These are phyloP conservation scores for Pythium chondricola DNA, from an alignment of 352 stramenopile species.

Conservation along the genomic window DNA sequence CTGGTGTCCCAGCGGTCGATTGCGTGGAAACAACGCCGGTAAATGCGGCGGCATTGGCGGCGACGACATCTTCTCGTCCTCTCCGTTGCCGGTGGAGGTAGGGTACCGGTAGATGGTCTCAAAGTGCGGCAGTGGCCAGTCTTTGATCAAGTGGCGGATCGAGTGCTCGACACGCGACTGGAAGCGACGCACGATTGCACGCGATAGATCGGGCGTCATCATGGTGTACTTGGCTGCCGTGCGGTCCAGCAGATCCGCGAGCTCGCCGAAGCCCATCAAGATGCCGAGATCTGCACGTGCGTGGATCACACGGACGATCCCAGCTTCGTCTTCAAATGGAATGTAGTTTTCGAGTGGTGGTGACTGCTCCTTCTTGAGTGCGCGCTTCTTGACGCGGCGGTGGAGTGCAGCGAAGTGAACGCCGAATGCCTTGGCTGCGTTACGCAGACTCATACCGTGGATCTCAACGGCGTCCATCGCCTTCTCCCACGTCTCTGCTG, in stretches of 20 bases:
- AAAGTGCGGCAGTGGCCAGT: constrained; percentile 39
- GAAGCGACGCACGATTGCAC: constrained; percentile 39
- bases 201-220: constrained; percentile 31
- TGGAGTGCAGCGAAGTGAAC: constrained; percentile 68
- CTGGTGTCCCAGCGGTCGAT: background rate
- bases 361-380: constrained; percentile 31
- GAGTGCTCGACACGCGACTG: constrained; percentile 56
- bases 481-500: constrained; percentile 52
- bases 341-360: constrained; percentile 53
- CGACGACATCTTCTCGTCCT: constrained; percentile 13
- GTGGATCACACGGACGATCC: constrained; percentile 61
- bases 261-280: constrained; percentile 59
- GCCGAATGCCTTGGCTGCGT: constrained; percentile 47
- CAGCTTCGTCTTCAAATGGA: constrained; percentile 59
- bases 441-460: constrained; percentile 62
- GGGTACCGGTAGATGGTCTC: constrained; percentile 37
- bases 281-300: constrained; percentile 64
- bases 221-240: constrained; percentile 52
- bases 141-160: constrained; percentile 52
- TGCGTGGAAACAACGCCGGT: constrained; percentile 9
- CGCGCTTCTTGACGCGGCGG: constrained; percentile 60
- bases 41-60: constrained; percentile 4
- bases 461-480: constrained; percentile 64
- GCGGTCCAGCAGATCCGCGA: constrained; percentile 56
- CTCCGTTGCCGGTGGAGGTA: constrained; percentile 1